Percentiles rank a stretch among this genome's conserved stretches.
Conservation (phyloP, 768 basidiomycete genomes). For the Mycena olivaceomarginata region DNA sequence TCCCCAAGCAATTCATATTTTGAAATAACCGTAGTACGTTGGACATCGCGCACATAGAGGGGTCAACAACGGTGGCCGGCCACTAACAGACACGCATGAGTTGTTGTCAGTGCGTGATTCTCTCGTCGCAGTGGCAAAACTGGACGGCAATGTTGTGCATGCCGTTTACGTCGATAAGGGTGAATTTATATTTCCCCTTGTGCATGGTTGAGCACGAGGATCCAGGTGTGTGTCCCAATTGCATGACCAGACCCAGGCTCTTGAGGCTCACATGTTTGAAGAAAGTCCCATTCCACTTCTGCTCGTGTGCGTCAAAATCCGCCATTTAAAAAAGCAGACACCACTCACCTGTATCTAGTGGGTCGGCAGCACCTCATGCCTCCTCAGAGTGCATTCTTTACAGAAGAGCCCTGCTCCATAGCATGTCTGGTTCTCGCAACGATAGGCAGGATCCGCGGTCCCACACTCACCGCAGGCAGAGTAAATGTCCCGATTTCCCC, state of each 20-base stretch:
- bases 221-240: constrained; percentile 3
- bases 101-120: too few relatives aligned
- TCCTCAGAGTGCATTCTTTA: neutral
- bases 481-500: neutral
- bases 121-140: neutral
- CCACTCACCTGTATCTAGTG: constrained; percentile 20
- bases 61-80: too few relatives aligned
- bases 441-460: neutral
- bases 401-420: neutral
- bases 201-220: neutral
- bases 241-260: neutral
- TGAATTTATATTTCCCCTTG: neutral
- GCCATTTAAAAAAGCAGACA: neutral
- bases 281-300: neutral
- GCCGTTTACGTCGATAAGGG: neutral
- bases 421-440: constrained; percentile 1
- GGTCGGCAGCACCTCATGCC: neutral
- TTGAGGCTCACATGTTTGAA: too few relatives aligned
- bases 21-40: too few relatives aligned
- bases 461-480: neutral
- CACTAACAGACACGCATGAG: too few relatives aligned
- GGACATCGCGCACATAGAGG: too few relatives aligned
- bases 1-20: too few relatives aligned
- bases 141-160: neutral
- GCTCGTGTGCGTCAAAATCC: neutral